A percentile compares a stretch with the other conserved stretches of the same genome.
These are phyloP conservation scores for Neolentinus lepideus DNA, from an alignment of 1,284 basidiomycete genomes.

Conservation along the genomic window DNA sequence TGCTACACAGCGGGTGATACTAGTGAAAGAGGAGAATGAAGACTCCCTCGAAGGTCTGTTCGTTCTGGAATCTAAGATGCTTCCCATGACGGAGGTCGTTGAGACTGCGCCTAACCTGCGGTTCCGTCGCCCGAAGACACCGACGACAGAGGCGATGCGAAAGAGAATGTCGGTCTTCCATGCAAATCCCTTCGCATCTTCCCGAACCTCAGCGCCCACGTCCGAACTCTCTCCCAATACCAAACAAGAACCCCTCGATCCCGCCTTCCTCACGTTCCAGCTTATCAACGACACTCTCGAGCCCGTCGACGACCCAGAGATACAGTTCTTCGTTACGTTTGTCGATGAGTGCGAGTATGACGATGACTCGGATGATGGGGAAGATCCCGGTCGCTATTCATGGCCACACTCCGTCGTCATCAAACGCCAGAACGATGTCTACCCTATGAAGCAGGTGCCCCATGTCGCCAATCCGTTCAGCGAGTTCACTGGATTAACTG, in stretches of 20 bases:
- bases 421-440: background rate
- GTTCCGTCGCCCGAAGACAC: background rate
- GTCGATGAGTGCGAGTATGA: background rate
- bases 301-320: background rate
- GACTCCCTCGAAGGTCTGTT: background rate
- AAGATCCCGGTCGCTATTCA: background rate
- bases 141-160: background rate
- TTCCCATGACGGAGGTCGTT: background rate
- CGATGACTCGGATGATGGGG: background rate
- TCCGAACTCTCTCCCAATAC: background rate
- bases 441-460: background rate
- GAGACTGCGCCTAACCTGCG: background rate
- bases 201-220: background rate
- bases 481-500: background rate
- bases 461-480: background rate
- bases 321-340: constrained; percentile 1
- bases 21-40: background rate
- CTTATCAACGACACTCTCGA: background rate
- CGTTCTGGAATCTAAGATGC: background rate
- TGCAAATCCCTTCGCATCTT: background rate
- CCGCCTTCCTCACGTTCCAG: constrained; percentile 1
- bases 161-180: background rate
- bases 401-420: background rate
- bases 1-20: background rate
- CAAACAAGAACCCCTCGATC: background rate